Conservation (phyloP, 164 flowering plant species). For the Warburgia ugandensis region DNA sequence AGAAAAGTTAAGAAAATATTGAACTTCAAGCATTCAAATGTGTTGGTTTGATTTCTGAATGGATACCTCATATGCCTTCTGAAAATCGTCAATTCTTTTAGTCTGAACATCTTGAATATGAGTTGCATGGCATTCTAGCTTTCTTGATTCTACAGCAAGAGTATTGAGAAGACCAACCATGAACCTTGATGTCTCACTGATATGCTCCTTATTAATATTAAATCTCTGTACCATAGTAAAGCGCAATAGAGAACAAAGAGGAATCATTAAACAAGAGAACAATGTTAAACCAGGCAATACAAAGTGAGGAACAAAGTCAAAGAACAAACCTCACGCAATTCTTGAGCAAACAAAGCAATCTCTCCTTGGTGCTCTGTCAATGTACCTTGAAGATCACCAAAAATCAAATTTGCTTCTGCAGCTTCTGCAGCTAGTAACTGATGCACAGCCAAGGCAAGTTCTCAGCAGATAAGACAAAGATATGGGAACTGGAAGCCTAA, state of each 20-base stretch:
- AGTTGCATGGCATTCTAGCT: constrained; percentile 41
- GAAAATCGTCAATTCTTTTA: constrained; percentile 57
- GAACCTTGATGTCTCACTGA: constrained; percentile 44
- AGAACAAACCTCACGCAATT: constrained; percentile 70
- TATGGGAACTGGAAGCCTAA: neutral
- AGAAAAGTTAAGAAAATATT: neutral
- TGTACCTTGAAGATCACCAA: constrained; percentile 59
- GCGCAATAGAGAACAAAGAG: neutral
- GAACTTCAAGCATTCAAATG: neutral
- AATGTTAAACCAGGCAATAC: neutral
- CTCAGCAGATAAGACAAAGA: neutral
- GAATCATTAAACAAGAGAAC: neutral
- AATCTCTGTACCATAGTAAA: constrained; percentile 44
- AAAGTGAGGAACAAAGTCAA: neutral
- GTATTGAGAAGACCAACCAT: constrained; percentile 44
- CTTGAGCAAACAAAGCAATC: constrained; percentile 70
- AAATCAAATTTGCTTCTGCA: constrained; percentile 44
- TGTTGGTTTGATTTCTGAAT: neutral
- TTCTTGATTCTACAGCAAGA: constrained; percentile 46
- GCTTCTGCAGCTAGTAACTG: constrained; percentile 56
- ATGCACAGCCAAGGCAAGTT: constrained; percentile 1
- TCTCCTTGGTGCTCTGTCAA: constrained; percentile 75
- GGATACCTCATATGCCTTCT: constrained; percentile 51
- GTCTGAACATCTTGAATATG: constrained; percentile 42
- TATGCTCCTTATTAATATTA: constrained; percentile 36